Evolutionary conservation across 768 basidiomycete genomes (phyloP).

Genomic region (Termitomyces sp.): DNA sequence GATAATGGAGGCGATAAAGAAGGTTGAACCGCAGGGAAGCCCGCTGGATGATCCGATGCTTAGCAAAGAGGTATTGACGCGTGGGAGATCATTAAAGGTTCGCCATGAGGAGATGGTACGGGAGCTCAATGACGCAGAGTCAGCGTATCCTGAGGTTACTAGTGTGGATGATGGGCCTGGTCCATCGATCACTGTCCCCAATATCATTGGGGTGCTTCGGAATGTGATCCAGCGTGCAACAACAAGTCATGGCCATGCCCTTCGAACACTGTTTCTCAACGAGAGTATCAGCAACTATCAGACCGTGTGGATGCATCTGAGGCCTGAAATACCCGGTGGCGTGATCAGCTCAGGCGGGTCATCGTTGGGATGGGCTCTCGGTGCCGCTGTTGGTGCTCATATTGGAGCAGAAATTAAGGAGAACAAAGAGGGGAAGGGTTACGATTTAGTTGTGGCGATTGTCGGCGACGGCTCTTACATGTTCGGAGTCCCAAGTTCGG

Average conservation of each 20-base stretch:
- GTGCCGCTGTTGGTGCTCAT: slow-evolving; percentile 57
- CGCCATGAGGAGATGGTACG: slow-evolving; percentile 22
- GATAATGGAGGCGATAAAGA: slow-evolving; percentile 34
- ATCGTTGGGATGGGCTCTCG: slow-evolving; percentile 66
- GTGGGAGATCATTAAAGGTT: slow-evolving; percentile 11
- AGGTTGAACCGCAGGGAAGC: slow-evolving; percentile 18
- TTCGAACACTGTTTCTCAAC: slow-evolving; percentile 48
- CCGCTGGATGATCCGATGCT: slow-evolving; percentile 1
- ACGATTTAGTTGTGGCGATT: slow-evolving; percentile 55
- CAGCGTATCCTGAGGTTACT: slow-evolving; percentile 11
- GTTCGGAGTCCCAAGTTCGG: slow-evolving; percentile 62
- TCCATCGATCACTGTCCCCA: slow-evolving; percentile 36
- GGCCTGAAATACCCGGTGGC: slow-evolving; percentile 45
- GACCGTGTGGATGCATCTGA: slow-evolving; percentile 55
- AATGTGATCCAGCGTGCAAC: slow-evolving; percentile 32
- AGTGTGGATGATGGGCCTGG: slow-evolving; percentile 6
- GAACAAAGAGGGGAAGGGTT: slow-evolving; percentile 19
- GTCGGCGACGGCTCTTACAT: slow-evolving; percentile 72
- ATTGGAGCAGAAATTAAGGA: slow-evolving; percentile 36
- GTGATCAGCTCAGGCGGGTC: slow-evolving; percentile 59
- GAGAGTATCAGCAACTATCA: slow-evolving; percentile 61
- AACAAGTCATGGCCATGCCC: slow-evolving; percentile 32
- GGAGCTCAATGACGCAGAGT: slow-evolving; percentile 28
- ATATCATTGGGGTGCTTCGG: slow-evolving; percentile 48
- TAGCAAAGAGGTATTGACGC: slow-evolving; percentile 13